Percentiles rank a stretch among this genome's conserved stretches.
Evolutionary conservation across 371 early-diverging fungal genomes (phyloP).

Genomic region (Mortierella sp.): DNA sequence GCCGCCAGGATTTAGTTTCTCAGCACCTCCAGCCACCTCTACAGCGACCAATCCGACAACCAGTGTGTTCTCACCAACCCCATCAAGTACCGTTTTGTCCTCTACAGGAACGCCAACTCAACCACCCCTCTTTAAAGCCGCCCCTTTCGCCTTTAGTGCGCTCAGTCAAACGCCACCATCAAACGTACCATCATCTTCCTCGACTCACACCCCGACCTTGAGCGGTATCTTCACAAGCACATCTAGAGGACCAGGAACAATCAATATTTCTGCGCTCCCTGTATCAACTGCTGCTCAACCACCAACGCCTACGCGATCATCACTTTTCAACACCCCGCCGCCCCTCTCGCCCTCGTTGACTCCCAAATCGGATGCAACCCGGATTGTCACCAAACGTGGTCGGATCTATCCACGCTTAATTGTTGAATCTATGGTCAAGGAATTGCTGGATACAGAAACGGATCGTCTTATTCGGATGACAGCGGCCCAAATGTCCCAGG

Average conservation of each 20-base stretch:
- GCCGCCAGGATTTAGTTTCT: slow-evolving; percentile 19
- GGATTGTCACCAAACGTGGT: slow-evolving; percentile 36
- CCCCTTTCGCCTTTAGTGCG: slow-evolving; percentile 10
- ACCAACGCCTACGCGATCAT: slow-evolving; percentile 16
- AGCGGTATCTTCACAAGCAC: neutral
- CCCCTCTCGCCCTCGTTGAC: neutral
- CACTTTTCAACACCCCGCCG: slow-evolving; percentile 3
- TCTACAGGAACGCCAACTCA: neutral
- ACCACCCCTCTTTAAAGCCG: neutral
- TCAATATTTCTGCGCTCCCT: slow-evolving; percentile 11
- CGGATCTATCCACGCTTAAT: slow-evolving; percentile 35
- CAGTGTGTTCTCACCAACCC: neutral
- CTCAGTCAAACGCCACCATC: neutral
- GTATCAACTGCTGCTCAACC: neutral
- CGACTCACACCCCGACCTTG: neutral
- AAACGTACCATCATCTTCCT: neutral
- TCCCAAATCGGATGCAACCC: slow-evolving; percentile 31
- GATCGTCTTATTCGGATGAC: slow-evolving; percentile 29
- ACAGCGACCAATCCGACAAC: neutral
- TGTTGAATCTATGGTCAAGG: slow-evolving; percentile 30
- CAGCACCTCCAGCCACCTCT: neutral
- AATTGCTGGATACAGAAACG: slow-evolving; percentile 20
- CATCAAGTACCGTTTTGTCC: neutral
- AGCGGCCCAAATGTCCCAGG: slow-evolving; percentile 34
- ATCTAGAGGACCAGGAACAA: neutral